Base-by-base conservation (phyloP, 495 filamentous ascomycete genomes). In the Cladorrhinum samala region DNA sequence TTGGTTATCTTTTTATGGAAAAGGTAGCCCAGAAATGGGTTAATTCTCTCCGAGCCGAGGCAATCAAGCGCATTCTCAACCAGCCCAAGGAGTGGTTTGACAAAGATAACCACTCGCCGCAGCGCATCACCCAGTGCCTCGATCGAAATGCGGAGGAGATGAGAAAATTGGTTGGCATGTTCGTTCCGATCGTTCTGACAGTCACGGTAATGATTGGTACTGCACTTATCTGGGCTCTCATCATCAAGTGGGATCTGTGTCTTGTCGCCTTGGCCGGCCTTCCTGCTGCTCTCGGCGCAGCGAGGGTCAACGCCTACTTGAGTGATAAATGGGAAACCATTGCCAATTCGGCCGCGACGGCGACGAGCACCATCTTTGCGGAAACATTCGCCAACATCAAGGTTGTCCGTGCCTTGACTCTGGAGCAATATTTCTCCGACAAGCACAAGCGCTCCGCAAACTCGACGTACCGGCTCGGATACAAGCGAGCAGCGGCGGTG, bases 41-140 rank as follows among this genome's bases (percentile, higher is more conserved):
- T 41, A 84, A 93, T 61, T 61, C 68, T 1, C 74, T 94, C 2
- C 84, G 91, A 1, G 74, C 77, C 14, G 76, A 81, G 66, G 83
- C 88, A 3, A 74, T 96, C 46, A 72, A 74, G 50, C 81, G 81
- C 2, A 78, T 96, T 14, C 72, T 98, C 8, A 75, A 79, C 36
- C 93, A 97, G 65, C 89, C 91, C 11, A 81, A 78, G 55, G 65
- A 77, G n/a, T 98, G 89, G 86, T 96, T 96, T 59, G 87, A 90
- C 54, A 71, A 79, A 20, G 74, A 85, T 2, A 73, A 71, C 37
- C 88, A 96, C 68, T 78, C 73, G 0, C 68, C 86, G 1, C 68
- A 72, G 5, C 70, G 75, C 25, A 76, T 98, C 14, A 79, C 73
- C 0, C 80, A 87, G 49, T 86, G 80, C 46, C 78, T 96, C 3